phyloP scores from a whole-genome alignment of 2,329 filamentous ascomycete species.

The Leptographium radiaticola region DNA sequence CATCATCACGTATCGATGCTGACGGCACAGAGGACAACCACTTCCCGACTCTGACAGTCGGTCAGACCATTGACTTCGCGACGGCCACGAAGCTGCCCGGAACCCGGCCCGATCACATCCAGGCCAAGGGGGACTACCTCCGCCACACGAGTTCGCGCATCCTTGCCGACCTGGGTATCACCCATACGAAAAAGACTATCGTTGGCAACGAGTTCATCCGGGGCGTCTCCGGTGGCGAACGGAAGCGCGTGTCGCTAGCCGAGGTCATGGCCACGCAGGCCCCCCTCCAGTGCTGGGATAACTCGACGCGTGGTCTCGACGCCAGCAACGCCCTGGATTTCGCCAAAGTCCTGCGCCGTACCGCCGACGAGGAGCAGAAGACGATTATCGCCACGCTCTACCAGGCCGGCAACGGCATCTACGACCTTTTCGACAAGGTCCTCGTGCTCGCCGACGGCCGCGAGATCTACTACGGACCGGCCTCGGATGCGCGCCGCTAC shows the following conservation, averaged over 20 bases:
- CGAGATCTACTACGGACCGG: constrained; percentile 49
- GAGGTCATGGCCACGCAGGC: constrained; percentile 45
- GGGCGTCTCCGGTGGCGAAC: constrained; percentile 52
- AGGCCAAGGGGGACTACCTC: background rate
- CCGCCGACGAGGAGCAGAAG: background rate
- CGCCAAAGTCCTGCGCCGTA: background rate
- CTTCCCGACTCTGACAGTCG: background rate
- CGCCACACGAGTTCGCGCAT: background rate
- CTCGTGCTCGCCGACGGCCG: constrained; percentile 44
- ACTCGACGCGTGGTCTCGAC: constrained; percentile 41
- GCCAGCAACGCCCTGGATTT: background rate
- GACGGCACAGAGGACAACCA: background rate
- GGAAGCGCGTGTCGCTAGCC: constrained; percentile 51
- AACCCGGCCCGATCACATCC: background rate
- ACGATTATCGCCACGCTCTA: constrained; percentile 30
- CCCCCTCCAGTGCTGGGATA: constrained; percentile 52
- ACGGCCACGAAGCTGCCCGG: background rate
- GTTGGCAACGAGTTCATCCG: background rate
- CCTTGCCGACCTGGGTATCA: background rate
- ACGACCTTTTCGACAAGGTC: constrained; percentile 49
- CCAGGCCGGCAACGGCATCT: constrained; percentile 50
- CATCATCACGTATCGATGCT: background rate
- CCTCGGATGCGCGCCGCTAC: constrained; percentile 46
- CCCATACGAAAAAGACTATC: background rate
- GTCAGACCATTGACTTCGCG: background rate